Conservation (phyloP, 1,139 yeast genomes). For the Diutina ranongensis region DNA sequence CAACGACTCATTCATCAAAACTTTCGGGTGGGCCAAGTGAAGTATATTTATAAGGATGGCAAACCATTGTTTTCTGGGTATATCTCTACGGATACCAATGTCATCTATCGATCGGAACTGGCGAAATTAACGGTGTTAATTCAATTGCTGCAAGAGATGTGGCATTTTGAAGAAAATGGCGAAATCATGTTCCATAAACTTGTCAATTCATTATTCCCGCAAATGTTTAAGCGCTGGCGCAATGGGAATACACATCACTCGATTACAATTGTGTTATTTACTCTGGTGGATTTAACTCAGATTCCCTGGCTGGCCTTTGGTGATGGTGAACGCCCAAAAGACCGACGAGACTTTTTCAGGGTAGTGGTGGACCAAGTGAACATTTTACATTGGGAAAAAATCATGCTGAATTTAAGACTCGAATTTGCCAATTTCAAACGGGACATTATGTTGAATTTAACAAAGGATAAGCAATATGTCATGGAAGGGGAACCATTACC, state of each 20-base stretch:
- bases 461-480: constrained; percentile 23
- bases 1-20: constrained; percentile 58
- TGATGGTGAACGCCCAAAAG: constrained; percentile 64
- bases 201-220: constrained; percentile 83
- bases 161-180: constrained; percentile 96
- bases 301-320: constrained; percentile 42
- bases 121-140: constrained; percentile 75
- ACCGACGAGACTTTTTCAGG: constrained; percentile 70
- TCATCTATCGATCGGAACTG: constrained; percentile 83
- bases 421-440: constrained; percentile 79
- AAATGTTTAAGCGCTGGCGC: constrained; percentile 81
- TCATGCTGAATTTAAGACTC: constrained; percentile 75
- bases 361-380: constrained; percentile 95
- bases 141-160: constrained; percentile 91
- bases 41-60: constrained; percentile 63
- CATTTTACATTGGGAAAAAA: constrained; percentile 77
- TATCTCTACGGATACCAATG: constrained; percentile 62
- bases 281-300: constrained; percentile 63
- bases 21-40: constrained; percentile 47
- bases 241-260: constrained; percentile 80
- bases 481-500: constrained; percentile 61
- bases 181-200: constrained; percentile 89
- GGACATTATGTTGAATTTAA: constrained; percentile 46
- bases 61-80: constrained; percentile 50
- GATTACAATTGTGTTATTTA: constrained; percentile 79